A percentile compares a stretch with the other conserved stretches of the same genome.
These are phyloP conservation scores for Diplotaxis tenuifolia DNA, from an alignment of 345 rosid species.

Conservation along the genomic window DNA sequence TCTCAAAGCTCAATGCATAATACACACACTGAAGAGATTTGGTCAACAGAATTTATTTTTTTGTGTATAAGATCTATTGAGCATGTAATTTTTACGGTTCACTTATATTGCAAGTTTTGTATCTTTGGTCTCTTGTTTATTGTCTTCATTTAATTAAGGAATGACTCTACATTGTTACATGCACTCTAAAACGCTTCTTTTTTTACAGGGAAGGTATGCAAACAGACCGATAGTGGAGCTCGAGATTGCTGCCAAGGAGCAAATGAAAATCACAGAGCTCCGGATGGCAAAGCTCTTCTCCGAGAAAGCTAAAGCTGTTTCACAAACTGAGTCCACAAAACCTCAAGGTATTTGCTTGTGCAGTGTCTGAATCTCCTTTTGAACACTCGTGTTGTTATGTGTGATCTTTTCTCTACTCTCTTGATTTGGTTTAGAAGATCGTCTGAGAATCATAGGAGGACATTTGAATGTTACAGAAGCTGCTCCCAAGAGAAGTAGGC, in stretches of 20 bases:
- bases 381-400: background rate
- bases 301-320: conserved; percentile 36
- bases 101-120: background rate
- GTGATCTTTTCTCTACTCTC: background rate
- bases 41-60: background rate
- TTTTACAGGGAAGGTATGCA: conserved; percentile 60
- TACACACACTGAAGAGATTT: background rate
- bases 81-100: too few species aligned
- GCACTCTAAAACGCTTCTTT: background rate
- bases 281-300: conserved; percentile 77
- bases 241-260: conserved; percentile 86
- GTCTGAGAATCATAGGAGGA: conserved; percentile 64
- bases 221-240: conserved; percentile 80
- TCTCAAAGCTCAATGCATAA: background rate
- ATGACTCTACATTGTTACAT: background rate
- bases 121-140: conserved; percentile 1
- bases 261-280: conserved; percentile 82
- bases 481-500: conserved; percentile 54
- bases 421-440: conserved; percentile 56
- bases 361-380: background rate
- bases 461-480: conserved; percentile 54
- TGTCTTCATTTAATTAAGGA: background rate
- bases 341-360: conserved; percentile 49
- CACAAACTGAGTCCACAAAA: conserved; percentile 41
- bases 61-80: too few species aligned